phyloP scores from a whole-genome alignment of 176 grass and related monocot genomes.

The Carex cristatella region DNA sequence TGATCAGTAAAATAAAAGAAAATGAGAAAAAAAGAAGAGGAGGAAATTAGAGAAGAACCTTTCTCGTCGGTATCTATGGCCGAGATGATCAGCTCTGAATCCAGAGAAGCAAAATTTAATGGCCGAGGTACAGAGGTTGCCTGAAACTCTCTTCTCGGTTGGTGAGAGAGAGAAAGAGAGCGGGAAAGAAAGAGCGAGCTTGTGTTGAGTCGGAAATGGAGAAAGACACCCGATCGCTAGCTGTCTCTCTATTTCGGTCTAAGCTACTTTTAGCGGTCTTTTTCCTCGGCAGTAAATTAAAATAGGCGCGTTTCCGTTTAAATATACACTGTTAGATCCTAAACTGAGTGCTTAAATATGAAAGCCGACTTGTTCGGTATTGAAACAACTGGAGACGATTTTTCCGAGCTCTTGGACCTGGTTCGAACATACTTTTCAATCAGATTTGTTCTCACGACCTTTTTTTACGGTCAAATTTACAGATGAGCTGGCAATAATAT shows the following conservation, averaged over 20 bases:
- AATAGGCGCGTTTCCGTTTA: background rate
- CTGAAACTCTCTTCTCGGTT: background rate
- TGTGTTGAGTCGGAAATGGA: background rate
- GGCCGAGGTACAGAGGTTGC: background rate
- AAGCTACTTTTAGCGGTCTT: constrained; percentile 1
- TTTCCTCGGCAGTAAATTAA: background rate
- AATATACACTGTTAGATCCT: background rate
- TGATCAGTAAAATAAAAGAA: background rate
- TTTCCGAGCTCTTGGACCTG: background rate
- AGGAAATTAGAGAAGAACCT: background rate
- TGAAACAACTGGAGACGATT: background rate
- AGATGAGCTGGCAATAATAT: background rate
- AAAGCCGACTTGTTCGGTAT: background rate
- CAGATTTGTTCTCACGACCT: background rate
- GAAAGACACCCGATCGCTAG: background rate
- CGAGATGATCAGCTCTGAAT: background rate
- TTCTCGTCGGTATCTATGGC: background rate
- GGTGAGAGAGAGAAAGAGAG: background rate
- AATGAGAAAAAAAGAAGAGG: background rate
- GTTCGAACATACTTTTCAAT: background rate
- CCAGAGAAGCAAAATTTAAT: background rate
- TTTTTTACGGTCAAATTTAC: background rate
- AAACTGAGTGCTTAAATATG: background rate
- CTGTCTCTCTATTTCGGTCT: constrained; percentile 12
- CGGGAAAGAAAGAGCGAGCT: background rate